Conservation (phyloP, 1,284 basidiomycete genomes). For the Trichosporon sp. region DNA sequence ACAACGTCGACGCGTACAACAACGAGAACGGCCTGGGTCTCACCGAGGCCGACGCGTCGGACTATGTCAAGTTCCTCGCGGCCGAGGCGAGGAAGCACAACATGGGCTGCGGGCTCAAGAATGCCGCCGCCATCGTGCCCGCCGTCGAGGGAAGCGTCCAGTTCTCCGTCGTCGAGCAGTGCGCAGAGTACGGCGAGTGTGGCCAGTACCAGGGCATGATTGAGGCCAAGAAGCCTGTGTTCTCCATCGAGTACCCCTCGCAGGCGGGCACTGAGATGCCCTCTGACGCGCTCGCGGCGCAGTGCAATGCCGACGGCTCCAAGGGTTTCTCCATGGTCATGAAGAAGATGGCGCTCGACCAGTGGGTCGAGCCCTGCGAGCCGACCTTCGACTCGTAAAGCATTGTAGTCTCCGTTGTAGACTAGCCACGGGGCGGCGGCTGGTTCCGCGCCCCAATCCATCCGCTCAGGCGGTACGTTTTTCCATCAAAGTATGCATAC, state of each 20-base stretch:
- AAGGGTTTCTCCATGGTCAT: conserved; percentile 19
- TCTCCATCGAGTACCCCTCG: conserved; percentile 42
- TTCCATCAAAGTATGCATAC: no score
- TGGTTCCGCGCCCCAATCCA: no score
- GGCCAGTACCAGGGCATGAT: conserved; percentile 37
- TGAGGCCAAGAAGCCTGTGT: conserved; percentile 40
- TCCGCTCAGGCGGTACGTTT: no score
- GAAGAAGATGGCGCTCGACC: conserved; percentile 23
- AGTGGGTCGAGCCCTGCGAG: conserved; percentile 23
- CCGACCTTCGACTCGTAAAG: conserved; percentile 14
- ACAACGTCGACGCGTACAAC: conserved; percentile 47
- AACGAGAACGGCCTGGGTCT: conserved; percentile 22
- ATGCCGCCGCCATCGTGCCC: conserved; percentile 35
- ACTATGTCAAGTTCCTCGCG: conserved; percentile 47
- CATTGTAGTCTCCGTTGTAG: background rate
- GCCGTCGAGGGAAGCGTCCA: background rate
- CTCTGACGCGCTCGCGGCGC: background rate
- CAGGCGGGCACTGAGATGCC: background rate
- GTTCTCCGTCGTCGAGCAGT: conserved; percentile 30
- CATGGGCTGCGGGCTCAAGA: conserved; percentile 45
- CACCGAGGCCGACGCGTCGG: conserved; percentile 39
- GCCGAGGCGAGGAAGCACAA: conserved; percentile 31
- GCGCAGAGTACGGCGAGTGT: conserved; percentile 37
- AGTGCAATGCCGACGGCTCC: background rate
- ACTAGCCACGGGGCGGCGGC: no score